Conservation (phyloP, 331 rosid genomes). For the Telfairia occidentalis region DNA sequence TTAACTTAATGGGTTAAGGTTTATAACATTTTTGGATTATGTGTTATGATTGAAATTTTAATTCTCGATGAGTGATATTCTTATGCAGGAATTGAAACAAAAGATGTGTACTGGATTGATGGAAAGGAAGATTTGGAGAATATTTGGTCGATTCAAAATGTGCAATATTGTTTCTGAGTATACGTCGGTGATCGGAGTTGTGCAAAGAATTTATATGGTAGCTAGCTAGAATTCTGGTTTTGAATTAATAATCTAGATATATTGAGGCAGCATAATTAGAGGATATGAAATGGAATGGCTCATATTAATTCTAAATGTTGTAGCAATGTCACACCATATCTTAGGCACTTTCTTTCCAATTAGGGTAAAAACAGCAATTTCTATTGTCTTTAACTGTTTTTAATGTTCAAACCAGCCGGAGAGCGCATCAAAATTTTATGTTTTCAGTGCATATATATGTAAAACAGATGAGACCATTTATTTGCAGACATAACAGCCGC, state of each 20-base stretch:
- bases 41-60: neutral
- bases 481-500: neutral
- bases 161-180: neutral
- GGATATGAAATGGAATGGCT: neutral
- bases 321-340: neutral
- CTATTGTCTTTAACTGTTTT: neutral
- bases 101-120: neutral
- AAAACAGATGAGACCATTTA: neutral
- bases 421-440: neutral
- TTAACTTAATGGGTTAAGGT: neutral
- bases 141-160: neutral
- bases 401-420: neutral
- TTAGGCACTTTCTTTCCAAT: neutral
- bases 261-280: neutral
- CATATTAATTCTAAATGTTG: neutral
- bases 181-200: neutral
- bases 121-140: neutral
- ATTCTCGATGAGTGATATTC: neutral
- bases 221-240: neutral
- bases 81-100: neutral
- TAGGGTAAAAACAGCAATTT: neutral
- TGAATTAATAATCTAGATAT: constrained; percentile 3
- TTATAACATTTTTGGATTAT: neutral
- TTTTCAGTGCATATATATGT: neutral
- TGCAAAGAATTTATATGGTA: neutral